Evolutionary conservation across 805 yeast species (phyloP), one percentile per base, ranked within the genome.

Genomic region (Yarrowia porcina): DNA sequence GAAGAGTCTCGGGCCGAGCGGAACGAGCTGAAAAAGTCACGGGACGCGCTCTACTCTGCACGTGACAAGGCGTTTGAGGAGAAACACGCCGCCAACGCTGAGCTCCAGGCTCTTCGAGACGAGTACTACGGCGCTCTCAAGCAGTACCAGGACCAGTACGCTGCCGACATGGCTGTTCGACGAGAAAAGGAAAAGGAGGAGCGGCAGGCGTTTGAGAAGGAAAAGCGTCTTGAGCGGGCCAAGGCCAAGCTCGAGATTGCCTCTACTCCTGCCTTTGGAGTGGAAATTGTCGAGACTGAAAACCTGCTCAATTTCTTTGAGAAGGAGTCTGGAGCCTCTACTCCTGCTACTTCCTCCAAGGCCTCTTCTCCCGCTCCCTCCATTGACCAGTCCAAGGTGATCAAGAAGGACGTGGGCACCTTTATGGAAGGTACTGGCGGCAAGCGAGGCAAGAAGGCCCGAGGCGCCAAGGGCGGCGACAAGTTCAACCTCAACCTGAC

Each of bases 401-500:
- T 86, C 71, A 79, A 81, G 71, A 84, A 86, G 76, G 85, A 85
- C 71, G 85, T 83, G 66, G 83, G 80, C 60, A 81, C 75, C 68
- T 82, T 84, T 75, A 81, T 84, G 61, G 69, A 61, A 17, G 68
- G 68, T 27, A 74, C 80, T 49, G 82, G 83, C 69, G 75, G 80
- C 64, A 75, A 75, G 67, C 78, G 79, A 71, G 78, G 80, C 69
- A 86, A 85, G 75, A 79, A 80, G 74, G 72, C 77, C 32, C 64
- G 64, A 57, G 69, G 67, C 56, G 67, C 64, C 63, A 73, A 70
- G 80, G 65, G 42, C 64, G 41, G 67, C 67, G 71, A 70, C 66
- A 83, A 82, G 74, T 86, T 91, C 74, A 81, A 86, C 63, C 82
- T 94, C 69, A 93, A 91, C 73, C 88, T 96, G 62, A 88, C 86